A percentile compares a stretch with the other conserved stretches of the same genome.
Evolutionary conservation across 352 stramenopile genomes (phyloP).

Genomic region (Detonula confervacea): DNA sequence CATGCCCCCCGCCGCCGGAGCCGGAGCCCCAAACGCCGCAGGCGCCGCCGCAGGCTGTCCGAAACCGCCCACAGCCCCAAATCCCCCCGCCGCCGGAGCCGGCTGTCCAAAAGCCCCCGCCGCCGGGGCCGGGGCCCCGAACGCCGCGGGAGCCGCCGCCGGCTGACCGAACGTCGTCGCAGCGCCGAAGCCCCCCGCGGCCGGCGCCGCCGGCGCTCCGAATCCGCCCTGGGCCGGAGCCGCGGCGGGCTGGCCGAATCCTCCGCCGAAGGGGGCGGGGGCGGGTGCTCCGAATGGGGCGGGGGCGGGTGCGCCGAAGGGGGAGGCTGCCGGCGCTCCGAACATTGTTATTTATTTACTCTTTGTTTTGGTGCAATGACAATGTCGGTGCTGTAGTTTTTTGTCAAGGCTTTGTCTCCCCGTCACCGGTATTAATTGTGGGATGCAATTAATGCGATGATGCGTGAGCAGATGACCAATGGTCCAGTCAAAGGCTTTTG

Average conservation of each 20-base stretch:
- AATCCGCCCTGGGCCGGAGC: conserved; percentile 47
- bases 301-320: conserved; percentile 56
- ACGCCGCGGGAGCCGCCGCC: conserved; percentile 24
- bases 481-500: too few species aligned
- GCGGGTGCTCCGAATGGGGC: conserved; percentile 55
- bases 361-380: background rate
- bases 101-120: conserved; percentile 42
- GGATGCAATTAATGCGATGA: background rate
- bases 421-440: background rate
- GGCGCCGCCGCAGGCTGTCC: conserved; percentile 33
- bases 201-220: conserved; percentile 50
- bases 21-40: conserved; percentile 32
- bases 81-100: conserved; percentile 9
- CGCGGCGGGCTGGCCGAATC: conserved; percentile 32
- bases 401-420: background rate
- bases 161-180: conserved; percentile 16
- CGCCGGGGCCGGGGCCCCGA: conserved; percentile 37
- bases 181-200: conserved; percentile 24
- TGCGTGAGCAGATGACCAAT: too few species aligned
- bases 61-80: conserved; percentile 33
- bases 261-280: conserved; percentile 41
- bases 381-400: background rate
- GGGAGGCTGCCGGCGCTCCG: conserved; percentile 49
- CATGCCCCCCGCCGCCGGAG: conserved; percentile 21
- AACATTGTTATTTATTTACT: conserved; percentile 45